Conservation (phyloP, 1,284 basidiomycete species). For the Ustilago esculenta region DNA sequence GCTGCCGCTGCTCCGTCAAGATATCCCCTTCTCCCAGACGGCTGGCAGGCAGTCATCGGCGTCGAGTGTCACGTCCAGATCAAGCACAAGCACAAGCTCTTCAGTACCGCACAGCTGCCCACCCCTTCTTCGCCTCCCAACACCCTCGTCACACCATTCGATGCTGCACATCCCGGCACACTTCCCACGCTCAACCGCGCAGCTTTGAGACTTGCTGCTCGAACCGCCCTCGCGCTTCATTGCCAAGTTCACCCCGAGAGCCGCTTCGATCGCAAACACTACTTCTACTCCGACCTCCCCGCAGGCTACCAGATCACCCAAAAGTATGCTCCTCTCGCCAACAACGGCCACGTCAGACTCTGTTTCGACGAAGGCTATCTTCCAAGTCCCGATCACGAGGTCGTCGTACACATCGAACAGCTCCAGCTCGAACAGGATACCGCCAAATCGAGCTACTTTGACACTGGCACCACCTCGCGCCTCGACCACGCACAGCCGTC, state of each 20-base stretch:
- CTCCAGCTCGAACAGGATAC: slow-evolving; percentile 98
- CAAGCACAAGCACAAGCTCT: slow-evolving; percentile 85
- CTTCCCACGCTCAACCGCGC: slow-evolving; percentile 80
- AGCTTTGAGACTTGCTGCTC: slow-evolving; percentile 82
- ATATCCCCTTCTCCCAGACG: slow-evolving; percentile 48
- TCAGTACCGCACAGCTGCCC: slow-evolving; percentile 73
- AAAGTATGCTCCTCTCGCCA: slow-evolving; percentile 86
- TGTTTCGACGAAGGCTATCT: slow-evolving; percentile 57
- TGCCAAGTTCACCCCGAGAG: slow-evolving; percentile 71
- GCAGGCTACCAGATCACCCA: slow-evolving; percentile 97
- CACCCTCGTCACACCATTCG: slow-evolving; percentile 80
- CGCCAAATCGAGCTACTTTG: slow-evolving; percentile 80
- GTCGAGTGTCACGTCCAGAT: slow-evolving; percentile 96
- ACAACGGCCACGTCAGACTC: slow-evolving; percentile 75
- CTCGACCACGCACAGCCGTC: slow-evolving; percentile 1
- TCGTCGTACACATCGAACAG: slow-evolving; percentile 82
- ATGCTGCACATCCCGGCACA: slow-evolving; percentile 92
- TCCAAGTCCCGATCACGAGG: slow-evolving; percentile 68
- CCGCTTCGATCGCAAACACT: slow-evolving; percentile 86
- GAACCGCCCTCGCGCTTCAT: slow-evolving; percentile 83
- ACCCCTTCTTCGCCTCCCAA: slow-evolving; percentile 75
- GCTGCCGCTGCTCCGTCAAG: slow-evolving; percentile 10
- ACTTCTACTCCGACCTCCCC: slow-evolving; percentile 95
- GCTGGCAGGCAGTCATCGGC: slow-evolving; percentile 77
- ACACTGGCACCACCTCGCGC: slow-evolving; percentile 64